Evolutionary conservation across 345 rosid genomes (phyloP).

Genomic region (Populus simonii): DNA sequence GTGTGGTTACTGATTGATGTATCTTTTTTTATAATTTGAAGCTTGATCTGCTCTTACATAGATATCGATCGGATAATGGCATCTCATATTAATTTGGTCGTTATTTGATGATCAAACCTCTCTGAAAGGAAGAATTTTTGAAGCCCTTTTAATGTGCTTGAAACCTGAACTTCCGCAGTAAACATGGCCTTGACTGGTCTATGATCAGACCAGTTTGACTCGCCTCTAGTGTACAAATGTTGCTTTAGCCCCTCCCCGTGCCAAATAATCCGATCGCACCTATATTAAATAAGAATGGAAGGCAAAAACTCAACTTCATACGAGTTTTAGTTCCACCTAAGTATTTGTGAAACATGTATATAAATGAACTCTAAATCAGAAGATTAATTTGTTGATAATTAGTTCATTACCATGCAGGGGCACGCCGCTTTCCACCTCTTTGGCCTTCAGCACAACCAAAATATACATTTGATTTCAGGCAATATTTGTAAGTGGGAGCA

Average conservation of each 20-base stretch:
- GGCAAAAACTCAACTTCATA: not conserved
- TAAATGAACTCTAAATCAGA: not conserved
- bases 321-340: not conserved
- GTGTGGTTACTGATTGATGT: not conserved
- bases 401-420: slow-evolving; percentile 69
- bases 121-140: slow-evolving; percentile 52
- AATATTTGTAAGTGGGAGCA: slow-evolving; percentile 79
- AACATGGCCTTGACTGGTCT: slow-evolving; percentile 72
- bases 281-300: not conserved
- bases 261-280: slow-evolving; percentile 90
- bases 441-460: slow-evolving; percentile 47
- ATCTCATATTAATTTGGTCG: slow-evolving; percentile 25
- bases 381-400: not conserved
- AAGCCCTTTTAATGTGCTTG: slow-evolving; percentile 21
- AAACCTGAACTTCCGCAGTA: slow-evolving; percentile 40
- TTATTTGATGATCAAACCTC: slow-evolving; percentile 40
- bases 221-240: slow-evolving; percentile 55
- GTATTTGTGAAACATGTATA: too few relatives aligned
- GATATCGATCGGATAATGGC: slow-evolving; percentile 28
- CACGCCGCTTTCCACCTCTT: slow-evolving; percentile 57
- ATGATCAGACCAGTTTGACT: slow-evolving; percentile 69
- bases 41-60: slow-evolving; percentile 32
- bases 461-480: slow-evolving; percentile 56
- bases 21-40: slow-evolving; percentile 16
- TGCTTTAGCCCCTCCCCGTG: slow-evolving; percentile 60